Base-by-base conservation (phyloP, 129 eudicot genomes). In the Ambrosia trifida region DNA sequence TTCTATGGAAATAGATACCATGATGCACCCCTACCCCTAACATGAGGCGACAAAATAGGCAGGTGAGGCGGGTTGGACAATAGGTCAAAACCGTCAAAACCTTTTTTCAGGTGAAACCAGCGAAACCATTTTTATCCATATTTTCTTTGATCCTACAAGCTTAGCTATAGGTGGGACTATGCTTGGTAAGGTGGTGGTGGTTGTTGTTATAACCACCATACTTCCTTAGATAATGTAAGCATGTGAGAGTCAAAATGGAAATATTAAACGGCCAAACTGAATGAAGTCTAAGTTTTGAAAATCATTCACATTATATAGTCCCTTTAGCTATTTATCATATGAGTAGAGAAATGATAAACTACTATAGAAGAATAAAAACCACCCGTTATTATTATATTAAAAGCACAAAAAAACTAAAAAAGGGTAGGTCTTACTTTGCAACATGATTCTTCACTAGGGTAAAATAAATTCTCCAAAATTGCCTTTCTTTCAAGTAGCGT, bases 391-490 rank as follows among this genome's bases (percentile, higher is more conserved):
- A n/a, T n/a, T n/a, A n/a, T n/a, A n/a, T n/a, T 13, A 40, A 49
- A 63, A 63, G 6, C n/a, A 18, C 12, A 11, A 28, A 24, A 24
- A 24, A 1, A 24, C 28, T 24, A 24, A 24, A 16, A 52, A 69
- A 32, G 10, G 13, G 67, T 68, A 76, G 58, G 66, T 73, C 98
- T 89, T 83, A 93, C 96, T 89, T 85, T 32, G 83, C 73, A 71
- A 89, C 80, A 74, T 65, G 72, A 82, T 79, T 83, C 81, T 76
- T 87, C 81, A 84, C 95, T 72, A 93, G 91, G 5, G 85, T 78
- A 66, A 93, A 93, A 64, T 93, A 93, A 79, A 89, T 87, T 72
- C 90, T 93, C 98, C 98, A 93, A 82, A 93, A 93, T 24, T 87
- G 79, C 18, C 83, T 77, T 76, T 93, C 98, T 81, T 87, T 89